Evolutionary conservation across 2,329 filamentous ascomycete species (phyloP).

Genomic region (Venturia carpophila): DNA sequence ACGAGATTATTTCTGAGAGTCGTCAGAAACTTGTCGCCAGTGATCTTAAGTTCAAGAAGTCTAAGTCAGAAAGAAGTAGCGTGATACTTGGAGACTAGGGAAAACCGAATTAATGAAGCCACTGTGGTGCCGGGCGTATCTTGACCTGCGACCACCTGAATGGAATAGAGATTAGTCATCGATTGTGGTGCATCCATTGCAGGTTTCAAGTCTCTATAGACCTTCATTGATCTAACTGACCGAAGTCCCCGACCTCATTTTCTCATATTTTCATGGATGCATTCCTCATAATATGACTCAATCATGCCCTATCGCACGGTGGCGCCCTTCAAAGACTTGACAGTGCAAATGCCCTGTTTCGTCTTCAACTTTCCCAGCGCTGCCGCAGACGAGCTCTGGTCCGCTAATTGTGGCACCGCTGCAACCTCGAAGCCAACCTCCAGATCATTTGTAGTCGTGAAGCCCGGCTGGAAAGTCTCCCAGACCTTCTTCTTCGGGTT

Average conservation of each 20-base stretch:
- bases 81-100: no score
- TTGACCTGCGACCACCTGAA: no score
- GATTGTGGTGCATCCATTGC: neutral
- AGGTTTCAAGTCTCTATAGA: neutral
- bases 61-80: no score
- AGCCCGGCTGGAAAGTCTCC: conserved; percentile 94
- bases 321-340: conserved; percentile 71
- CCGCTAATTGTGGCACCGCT: conserved; percentile 67
- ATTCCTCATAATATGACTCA: neutral
- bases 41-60: no score
- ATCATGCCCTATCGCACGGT: conserved; percentile 56
- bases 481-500: conserved; percentile 99
- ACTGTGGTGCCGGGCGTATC: no score
- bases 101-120: no score
- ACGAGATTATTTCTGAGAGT: no score
- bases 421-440: conserved; percentile 82
- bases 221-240: neutral
- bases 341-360: conserved; percentile 73
- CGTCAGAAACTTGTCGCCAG: no score
- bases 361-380: conserved; percentile 60
- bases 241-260: neutral
- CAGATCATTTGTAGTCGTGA: conserved; percentile 74
- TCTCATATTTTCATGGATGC: conserved; percentile 7
- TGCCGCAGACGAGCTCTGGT: conserved; percentile 53
- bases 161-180: no score